These are phyloP conservation scores for Spathaspora sp. DNA, from an alignment of 1,139 yeast species.

Conservation along the genomic window DNA sequence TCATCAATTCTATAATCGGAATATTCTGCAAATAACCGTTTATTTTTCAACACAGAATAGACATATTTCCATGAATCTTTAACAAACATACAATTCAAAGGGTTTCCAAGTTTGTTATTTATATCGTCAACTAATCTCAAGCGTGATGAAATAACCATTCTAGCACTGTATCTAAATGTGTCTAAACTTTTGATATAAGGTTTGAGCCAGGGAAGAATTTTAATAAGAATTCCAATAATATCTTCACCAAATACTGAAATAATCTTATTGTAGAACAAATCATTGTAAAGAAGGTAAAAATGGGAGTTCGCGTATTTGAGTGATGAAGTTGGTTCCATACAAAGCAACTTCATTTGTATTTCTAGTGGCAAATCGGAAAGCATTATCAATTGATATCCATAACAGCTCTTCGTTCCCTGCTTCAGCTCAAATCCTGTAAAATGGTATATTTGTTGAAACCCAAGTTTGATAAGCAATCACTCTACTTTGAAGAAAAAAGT, in stretches of 20 bases:
- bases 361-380: slow-evolving; percentile 48
- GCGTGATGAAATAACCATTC: slow-evolving; percentile 36
- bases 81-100: slow-evolving; percentile 29
- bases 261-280: slow-evolving; percentile 44
- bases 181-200: slow-evolving; percentile 50
- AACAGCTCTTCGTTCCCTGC: background rate
- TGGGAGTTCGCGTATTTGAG: slow-evolving; percentile 43
- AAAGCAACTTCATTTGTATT: slow-evolving; percentile 43
- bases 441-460: background rate
- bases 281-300: slow-evolving; percentile 51
- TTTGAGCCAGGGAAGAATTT: slow-evolving; percentile 40
- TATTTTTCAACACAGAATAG: slow-evolving; percentile 49
- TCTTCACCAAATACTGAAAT: slow-evolving; percentile 44
- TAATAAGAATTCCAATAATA: slow-evolving; percentile 26
- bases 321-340: slow-evolving; percentile 41
- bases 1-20: slow-evolving; percentile 52
- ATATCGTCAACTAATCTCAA: slow-evolving; percentile 18
- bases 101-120: slow-evolving; percentile 13
- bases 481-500: background rate
- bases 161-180: slow-evolving; percentile 36
- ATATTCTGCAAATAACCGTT: slow-evolving; percentile 53
- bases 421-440: too few relatives aligned
- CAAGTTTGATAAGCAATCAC: background rate
- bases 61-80: slow-evolving; percentile 58
- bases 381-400: slow-evolving; percentile 15